A percentile compares a stretch with the other conserved stretches of the same genome.
Conservation (phyloP, 1,284 basidiomycete genomes). For the Bondarzewia mesenterica region DNA sequence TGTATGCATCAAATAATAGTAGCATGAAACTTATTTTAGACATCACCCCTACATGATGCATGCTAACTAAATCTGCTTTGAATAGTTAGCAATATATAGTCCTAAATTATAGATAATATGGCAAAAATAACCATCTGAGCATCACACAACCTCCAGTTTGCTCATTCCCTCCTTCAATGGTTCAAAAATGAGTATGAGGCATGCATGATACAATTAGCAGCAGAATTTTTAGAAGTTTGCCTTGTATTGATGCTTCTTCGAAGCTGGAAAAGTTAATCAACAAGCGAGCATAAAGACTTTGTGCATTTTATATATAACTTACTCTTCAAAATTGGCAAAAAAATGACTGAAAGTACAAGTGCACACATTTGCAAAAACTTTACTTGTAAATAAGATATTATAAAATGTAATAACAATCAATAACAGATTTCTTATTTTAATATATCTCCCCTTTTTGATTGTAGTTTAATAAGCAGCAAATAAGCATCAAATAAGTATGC, state of each 20-base stretch:
- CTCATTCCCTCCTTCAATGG: not conserved
- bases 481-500: too few relatives aligned
- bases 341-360: not conserved
- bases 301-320: not conserved
- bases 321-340: not conserved
- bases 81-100: constrained; percentile 4
- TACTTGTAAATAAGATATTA: too few relatives aligned
- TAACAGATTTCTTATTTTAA: too few relatives aligned
- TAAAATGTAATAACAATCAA: too few relatives aligned
- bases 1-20: not conserved
- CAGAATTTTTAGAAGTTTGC: not conserved
- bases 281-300: not conserved
- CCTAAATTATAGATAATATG: not conserved
- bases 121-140: constrained; percentile 4
- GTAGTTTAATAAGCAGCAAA: too few relatives aligned
- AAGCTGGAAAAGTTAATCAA: not conserved
- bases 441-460: too few relatives aligned
- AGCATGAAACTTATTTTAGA: not conserved
- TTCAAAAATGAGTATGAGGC: not conserved
- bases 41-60: not conserved
- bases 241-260: not conserved
- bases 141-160: not conserved
- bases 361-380: too few relatives aligned
- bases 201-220: not conserved
- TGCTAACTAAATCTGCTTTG: constrained; percentile 1